These are phyloP conservation scores for Yamadazyma spencermartinsiae DNA, from an alignment of 1,139 yeast genomes.

Conservation along the genomic window DNA sequence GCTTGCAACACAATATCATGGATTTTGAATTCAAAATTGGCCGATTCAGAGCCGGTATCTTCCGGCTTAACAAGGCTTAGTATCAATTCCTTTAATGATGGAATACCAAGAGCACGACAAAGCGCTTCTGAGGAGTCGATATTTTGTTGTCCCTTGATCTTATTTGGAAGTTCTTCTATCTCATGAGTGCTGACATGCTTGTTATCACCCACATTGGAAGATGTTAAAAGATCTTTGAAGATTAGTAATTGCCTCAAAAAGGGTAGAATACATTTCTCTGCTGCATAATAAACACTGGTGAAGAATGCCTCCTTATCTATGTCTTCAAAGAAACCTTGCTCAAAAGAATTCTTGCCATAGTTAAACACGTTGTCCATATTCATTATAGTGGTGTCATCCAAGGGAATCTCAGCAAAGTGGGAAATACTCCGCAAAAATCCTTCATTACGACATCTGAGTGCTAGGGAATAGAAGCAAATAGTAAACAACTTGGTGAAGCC, in stretches of 20 bases:
- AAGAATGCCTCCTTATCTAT: slow-evolving; percentile 11
- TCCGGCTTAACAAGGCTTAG: slow-evolving; percentile 5
- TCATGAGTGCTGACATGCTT: slow-evolving; percentile 19
- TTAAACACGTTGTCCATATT: slow-evolving; percentile 8
- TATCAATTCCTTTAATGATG: slow-evolving; percentile 13
- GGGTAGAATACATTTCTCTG: slow-evolving; percentile 35
- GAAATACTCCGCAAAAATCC: neutral
- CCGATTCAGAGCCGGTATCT: neutral
- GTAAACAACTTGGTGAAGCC: slow-evolving; percentile 33
- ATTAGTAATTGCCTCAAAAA: slow-evolving; percentile 39
- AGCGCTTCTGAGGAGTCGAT: slow-evolving; percentile 20
- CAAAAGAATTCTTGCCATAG: slow-evolving; percentile 9
- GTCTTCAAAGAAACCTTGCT: slow-evolving; percentile 5
- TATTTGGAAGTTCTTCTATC: slow-evolving; percentile 20
- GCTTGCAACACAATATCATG: slow-evolving; percentile 27
- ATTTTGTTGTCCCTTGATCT: slow-evolving; percentile 19
- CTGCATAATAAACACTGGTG: slow-evolving; percentile 22
- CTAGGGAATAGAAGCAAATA: slow-evolving; percentile 22
- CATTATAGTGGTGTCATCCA: slow-evolving; percentile 6
- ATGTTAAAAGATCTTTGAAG: slow-evolving; percentile 35
- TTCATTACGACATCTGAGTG: slow-evolving; percentile 8
- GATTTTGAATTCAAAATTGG: slow-evolving; percentile 25
- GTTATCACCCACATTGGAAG: slow-evolving; percentile 27
- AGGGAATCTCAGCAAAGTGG: neutral
- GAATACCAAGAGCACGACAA: slow-evolving; percentile 12